Conservation (phyloP, 768 basidiomycete genomes). For the Mycena pura region DNA sequence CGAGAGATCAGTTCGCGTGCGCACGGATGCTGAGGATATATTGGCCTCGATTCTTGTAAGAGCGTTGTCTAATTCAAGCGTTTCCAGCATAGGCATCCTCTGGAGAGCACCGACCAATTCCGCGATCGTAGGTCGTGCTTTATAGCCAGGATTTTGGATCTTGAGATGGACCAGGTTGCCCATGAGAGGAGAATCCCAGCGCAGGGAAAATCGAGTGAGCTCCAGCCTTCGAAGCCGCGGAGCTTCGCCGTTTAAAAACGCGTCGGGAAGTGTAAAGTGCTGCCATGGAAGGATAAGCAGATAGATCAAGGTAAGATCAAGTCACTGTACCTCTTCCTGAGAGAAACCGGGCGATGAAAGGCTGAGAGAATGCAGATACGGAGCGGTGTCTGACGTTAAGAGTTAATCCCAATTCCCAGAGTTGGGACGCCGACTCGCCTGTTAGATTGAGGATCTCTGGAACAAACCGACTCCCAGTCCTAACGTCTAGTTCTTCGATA, state of each 20-base stretch:
- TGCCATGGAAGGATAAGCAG: conserved; percentile 19
- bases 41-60: conserved; percentile 35
- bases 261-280: conserved; percentile 32
- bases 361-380: conserved; percentile 40
- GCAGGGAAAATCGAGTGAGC: conserved; percentile 41
- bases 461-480: conserved; percentile 30
- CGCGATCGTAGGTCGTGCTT: conserved; percentile 36
- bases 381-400: conserved; percentile 30
- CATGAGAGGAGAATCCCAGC: conserved; percentile 45
- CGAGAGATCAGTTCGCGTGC: conserved; percentile 27
- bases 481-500: conserved; percentile 40
- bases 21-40: conserved; percentile 1
- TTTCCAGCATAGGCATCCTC: conserved; percentile 40
- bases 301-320: background rate
- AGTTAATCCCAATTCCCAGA: conserved; percentile 17
- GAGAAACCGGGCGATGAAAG: conserved; percentile 27
- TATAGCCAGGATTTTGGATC: conserved; percentile 35
- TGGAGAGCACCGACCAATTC: conserved; percentile 42
- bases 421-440: background rate
- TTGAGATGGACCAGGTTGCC: conserved; percentile 44
- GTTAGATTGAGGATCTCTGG: conserved; percentile 34
- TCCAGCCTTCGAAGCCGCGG: conserved; percentile 44
- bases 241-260: conserved; percentile 39
- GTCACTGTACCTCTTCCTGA: conserved; percentile 15
- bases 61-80: conserved; percentile 43